Evolutionary conservation across 352 stramenopile species (phyloP), one percentile per base, ranked within the genome.

Genomic region (Pythium plurisporium): DNA sequence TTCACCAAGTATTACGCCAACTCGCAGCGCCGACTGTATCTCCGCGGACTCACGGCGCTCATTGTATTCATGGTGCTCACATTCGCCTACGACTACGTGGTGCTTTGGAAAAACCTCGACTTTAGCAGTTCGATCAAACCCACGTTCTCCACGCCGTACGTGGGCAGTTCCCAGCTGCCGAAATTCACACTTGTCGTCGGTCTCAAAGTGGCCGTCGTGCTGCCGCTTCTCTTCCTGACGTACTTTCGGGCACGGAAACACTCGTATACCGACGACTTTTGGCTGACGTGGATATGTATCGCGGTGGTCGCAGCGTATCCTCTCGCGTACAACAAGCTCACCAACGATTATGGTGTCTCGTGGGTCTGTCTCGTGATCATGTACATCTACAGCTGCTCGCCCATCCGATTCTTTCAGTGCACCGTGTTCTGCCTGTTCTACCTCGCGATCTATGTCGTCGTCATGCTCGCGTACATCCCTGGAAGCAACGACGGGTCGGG

Each of bases 341-440:
- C 82, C 2, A 82, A 86, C 54, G 79, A 90, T 64, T 87, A 89
- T 26, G 82, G 82, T 44, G 79, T 92, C 15, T 89, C 82, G 14
- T 89, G 82, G 78, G 72, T 90, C 25, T 92, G 79, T 30, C 62
- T 94, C 23, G 70, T 90, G 23, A 88, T 94, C 61, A 90, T 91
- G 82, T 90, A 89, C 64, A 74, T 91, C 40, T 91, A 91, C 67
- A 88, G 74, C 67, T 91, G 76, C 62, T 88, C 82, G 20, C 82
- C 79, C 15, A 85, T 94, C 44, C 69, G 79, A 20, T 94, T 94
- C 59, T 90, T 89, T 51, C 77, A 76, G n/a, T 84, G 78, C 47
- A 84, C 79, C 5, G 74, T 86, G 10, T 87, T 89, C 27, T 88
- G 75, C 48, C 63, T 87, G 25, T 48, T 55, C 22, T 89, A 89